phyloP scores from a whole-genome alignment of 768 basidiomycete species.

The Tylopilus cervinicoccineus region DNA sequence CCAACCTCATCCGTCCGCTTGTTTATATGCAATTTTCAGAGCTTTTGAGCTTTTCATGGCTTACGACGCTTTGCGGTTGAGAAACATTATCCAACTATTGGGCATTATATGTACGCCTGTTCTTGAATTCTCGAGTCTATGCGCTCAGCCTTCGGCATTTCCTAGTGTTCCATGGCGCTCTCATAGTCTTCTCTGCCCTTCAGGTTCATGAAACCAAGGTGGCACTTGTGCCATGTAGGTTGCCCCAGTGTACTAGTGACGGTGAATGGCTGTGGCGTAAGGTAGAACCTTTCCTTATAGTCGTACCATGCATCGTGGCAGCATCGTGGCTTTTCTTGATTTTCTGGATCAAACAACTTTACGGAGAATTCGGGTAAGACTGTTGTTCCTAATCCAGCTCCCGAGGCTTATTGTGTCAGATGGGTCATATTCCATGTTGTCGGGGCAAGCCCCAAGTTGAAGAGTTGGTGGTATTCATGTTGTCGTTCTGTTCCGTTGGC shows the following conservation, averaged over 20 bases:
- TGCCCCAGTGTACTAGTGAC: conserved; percentile 44
- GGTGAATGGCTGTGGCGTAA: conserved; percentile 52
- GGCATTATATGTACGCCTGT: conserved; percentile 61
- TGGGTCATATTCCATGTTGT: conserved; percentile 93
- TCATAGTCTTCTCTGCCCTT: conserved; percentile 69
- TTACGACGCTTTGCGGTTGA: conserved; percentile 73
- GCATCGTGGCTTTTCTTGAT: conserved; percentile 62
- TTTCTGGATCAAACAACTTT: conserved; percentile 68
- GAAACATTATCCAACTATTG: conserved; percentile 75
- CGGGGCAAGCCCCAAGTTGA: conserved; percentile 81
- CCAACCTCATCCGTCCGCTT: not conserved
- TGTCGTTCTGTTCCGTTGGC: not conserved
- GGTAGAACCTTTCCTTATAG: conserved; percentile 66
- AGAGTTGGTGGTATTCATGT: conserved; percentile 46
- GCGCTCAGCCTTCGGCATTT: conserved; percentile 3
- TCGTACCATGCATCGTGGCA: conserved; percentile 65
- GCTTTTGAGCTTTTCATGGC: conserved; percentile 79
- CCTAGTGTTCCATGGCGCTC: conserved; percentile 65
- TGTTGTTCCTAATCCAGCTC: not conserved
- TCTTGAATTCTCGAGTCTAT: not conserved
- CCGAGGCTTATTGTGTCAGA: conserved; percentile 34
- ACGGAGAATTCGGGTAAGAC: conserved; percentile 77
- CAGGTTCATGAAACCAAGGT: conserved; percentile 73
- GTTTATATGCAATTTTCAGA: conserved; percentile 35
- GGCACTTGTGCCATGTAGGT: conserved; percentile 43